Evolutionary conservation across 805 yeast genomes (phyloP).

Genomic region (Ogataea ganodermae): DNA sequence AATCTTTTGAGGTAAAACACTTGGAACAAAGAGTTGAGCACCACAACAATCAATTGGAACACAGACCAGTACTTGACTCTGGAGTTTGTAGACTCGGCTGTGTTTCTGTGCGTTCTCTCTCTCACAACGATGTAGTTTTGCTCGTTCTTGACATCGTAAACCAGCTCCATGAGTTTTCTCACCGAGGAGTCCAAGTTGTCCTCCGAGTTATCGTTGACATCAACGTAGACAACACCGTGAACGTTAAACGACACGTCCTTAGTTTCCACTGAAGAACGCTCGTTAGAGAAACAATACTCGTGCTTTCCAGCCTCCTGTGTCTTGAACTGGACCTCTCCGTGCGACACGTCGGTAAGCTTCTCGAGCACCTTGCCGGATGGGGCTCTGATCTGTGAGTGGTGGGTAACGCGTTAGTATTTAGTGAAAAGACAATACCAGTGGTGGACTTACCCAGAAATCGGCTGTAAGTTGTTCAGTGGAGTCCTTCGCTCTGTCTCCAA

Average conservation of each 20-base stretch:
- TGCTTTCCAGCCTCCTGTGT: constrained; percentile 73
- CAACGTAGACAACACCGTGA: constrained; percentile 88
- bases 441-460: constrained; percentile 59
- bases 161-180: constrained; percentile 68
- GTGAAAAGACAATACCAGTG: neutral
- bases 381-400: constrained; percentile 25
- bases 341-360: constrained; percentile 59
- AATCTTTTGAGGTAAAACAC: constrained; percentile 91
- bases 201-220: constrained; percentile 62
- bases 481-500: constrained; percentile 82
- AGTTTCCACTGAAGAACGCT: constrained; percentile 65
- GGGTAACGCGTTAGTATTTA: neutral
- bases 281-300: constrained; percentile 90
- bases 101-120: constrained; percentile 96
- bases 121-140: constrained; percentile 90
- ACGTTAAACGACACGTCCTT: constrained; percentile 95
- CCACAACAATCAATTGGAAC: constrained; percentile 85
- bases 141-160: constrained; percentile 88
- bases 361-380: constrained; percentile 52
- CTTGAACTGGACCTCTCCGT: constrained; percentile 73
- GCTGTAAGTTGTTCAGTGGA: constrained; percentile 63
- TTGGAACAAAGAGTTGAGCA: constrained; percentile 86
- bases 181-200: constrained; percentile 86
- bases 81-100: constrained; percentile 96
- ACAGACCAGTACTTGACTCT: constrained; percentile 98